Conservation (phyloP, 805 yeast genomes). For the Barnettozyma vustinii region DNA sequence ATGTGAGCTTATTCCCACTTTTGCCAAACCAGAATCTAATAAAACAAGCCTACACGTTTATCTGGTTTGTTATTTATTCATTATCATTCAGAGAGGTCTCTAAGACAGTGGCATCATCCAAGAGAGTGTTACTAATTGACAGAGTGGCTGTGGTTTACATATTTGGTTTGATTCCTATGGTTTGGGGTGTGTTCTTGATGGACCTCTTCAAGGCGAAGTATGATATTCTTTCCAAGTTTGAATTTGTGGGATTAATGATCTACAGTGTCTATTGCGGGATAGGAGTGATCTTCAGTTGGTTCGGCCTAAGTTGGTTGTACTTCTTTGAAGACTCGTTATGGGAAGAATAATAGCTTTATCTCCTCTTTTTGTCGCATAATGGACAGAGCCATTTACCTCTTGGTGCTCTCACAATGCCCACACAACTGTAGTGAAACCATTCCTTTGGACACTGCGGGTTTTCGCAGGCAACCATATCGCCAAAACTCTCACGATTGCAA, state of each 20-base stretch:
- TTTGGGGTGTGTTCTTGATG: constrained; percentile 39
- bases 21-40: constrained; percentile 74
- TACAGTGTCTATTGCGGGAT: constrained; percentile 81
- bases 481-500: constrained; percentile 45
- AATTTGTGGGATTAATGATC: constrained; percentile 75
- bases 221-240: constrained; percentile 49
- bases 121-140: constrained; percentile 62
- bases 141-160: constrained; percentile 63
- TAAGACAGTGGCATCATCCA: constrained; percentile 31
- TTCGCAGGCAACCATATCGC: constrained; percentile 92
- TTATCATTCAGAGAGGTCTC: constrained; percentile 69
- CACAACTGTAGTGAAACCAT: constrained; percentile 81
- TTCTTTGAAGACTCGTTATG: constrained; percentile 76
- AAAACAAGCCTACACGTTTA: constrained; percentile 69
- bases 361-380: constrained; percentile 23
- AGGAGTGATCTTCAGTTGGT: constrained; percentile 85
- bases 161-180: constrained; percentile 61
- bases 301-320: constrained; percentile 83
- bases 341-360: constrained; percentile 25
- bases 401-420: constrained; percentile 60
- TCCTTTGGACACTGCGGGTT: constrained; percentile 62
- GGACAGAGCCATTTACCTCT: constrained; percentile 71
- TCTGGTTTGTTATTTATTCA: constrained; percentile 80
- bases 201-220: constrained; percentile 54
- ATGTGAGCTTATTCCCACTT: constrained; percentile 84